Evolutionary conservation across 2,329 filamentous ascomycete species (phyloP).

Genomic region (Pseudocercospora musae): DNA sequence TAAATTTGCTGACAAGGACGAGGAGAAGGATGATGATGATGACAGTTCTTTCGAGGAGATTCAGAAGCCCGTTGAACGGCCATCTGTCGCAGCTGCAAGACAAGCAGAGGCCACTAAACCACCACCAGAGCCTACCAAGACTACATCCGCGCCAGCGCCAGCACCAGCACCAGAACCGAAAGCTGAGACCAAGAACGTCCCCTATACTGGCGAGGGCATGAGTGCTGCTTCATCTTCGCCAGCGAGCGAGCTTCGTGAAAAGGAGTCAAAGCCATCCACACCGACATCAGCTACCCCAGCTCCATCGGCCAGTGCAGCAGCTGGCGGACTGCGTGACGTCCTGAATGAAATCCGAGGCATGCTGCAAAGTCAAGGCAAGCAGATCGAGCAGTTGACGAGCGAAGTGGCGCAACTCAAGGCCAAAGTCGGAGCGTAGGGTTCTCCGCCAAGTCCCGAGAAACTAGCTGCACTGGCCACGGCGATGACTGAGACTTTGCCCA

Average conservation of each 20-base stretch:
- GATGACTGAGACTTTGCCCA: background rate
- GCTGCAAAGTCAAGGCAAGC: conserved; percentile 71
- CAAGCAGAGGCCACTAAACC: conserved; percentile 22
- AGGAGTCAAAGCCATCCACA: conserved; percentile 12
- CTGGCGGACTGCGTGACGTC: conserved; percentile 59
- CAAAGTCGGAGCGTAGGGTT: conserved; percentile 37
- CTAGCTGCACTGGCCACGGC: background rate
- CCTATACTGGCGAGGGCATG: conserved; percentile 17
- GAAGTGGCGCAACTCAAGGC: conserved; percentile 81
- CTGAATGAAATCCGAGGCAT: conserved; percentile 74
- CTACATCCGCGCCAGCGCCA: conserved; percentile 14
- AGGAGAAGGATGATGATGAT: conserved; percentile 58
- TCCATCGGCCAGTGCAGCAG: conserved; percentile 42
- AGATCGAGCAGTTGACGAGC: conserved; percentile 72
- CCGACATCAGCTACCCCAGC: conserved; percentile 23
- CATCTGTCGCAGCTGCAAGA: conserved; percentile 30
- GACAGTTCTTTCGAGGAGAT: conserved; percentile 85
- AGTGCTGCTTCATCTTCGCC: conserved; percentile 20
- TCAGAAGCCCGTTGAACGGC: conserved; percentile 67
- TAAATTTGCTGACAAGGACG: conserved; percentile 77
- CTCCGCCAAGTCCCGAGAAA: background rate
- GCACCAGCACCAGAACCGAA: conserved; percentile 14
- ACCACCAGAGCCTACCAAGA: conserved; percentile 16
- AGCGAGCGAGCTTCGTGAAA: conserved; percentile 32
- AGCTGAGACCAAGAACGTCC: conserved; percentile 18